A percentile compares a stretch with the other conserved stretches of the same genome.
Conservation (phyloP, 2,329 filamentous ascomycete species). For the Pseudocercospora eumusae region DNA sequence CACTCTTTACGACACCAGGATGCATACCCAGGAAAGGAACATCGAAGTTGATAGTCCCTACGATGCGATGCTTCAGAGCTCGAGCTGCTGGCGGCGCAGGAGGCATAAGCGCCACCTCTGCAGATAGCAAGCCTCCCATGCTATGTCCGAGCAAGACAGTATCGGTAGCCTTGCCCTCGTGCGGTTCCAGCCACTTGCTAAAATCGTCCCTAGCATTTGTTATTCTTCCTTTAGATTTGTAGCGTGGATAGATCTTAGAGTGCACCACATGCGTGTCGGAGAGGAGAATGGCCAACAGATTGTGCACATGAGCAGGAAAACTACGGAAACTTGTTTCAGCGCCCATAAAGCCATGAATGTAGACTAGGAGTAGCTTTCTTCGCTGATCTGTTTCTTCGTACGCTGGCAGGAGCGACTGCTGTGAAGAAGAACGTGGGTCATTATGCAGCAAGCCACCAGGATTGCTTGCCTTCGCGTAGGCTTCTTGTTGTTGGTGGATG, state of each 20-base stretch:
- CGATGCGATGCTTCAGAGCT: constrained; percentile 69
- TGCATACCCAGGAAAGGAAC: constrained; percentile 87
- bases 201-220: constrained; percentile 78
- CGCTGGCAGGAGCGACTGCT: constrained; percentile 48
- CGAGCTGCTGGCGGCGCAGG: constrained; percentile 35
- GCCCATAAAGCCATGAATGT: constrained; percentile 89
- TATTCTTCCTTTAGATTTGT: constrained; percentile 72
- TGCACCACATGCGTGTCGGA: constrained; percentile 76
- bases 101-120: constrained; percentile 70
- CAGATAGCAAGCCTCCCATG: constrained; percentile 82
- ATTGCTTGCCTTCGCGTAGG: constrained; percentile 24
- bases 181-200: constrained; percentile 76
- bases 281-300: constrained; percentile 66
- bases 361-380: constrained; percentile 70
- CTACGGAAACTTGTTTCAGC: constrained; percentile 83
- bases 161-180: constrained; percentile 73
- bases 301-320: constrained; percentile 85
- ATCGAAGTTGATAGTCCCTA: constrained; percentile 81
- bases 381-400: constrained; percentile 39
- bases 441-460: constrained; percentile 19
- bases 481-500: constrained; percentile 24
- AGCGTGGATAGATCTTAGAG: constrained; percentile 81
- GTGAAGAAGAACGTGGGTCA: constrained; percentile 50
- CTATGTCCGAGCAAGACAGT: constrained; percentile 83
- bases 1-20: constrained; percentile 80